These are phyloP conservation scores for Setaria italica DNA, from an alignment of 202 grass and related monocot species.

Conservation along the genomic window DNA sequence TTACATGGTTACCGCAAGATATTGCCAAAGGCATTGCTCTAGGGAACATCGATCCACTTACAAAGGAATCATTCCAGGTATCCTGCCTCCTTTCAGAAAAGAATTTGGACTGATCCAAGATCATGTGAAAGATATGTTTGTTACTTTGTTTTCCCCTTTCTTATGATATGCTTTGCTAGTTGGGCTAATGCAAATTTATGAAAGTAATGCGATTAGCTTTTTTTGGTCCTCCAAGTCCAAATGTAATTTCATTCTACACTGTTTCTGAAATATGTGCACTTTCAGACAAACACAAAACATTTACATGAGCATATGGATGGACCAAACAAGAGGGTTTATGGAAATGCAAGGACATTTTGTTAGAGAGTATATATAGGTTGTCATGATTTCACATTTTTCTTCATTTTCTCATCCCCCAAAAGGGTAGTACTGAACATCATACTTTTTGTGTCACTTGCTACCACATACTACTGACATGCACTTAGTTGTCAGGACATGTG, in stretches of 20 bases:
- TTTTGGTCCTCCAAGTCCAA: conserved; percentile 3
- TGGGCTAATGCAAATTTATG: not conserved
- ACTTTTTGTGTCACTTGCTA: conserved; percentile 19
- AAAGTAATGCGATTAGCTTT: not conserved
- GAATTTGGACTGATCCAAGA: not conserved
- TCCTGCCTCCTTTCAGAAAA: conserved; percentile 6
- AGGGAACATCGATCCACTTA: conserved; percentile 87
- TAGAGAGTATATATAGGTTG: not conserved
- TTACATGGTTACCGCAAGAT: conserved; percentile 86
- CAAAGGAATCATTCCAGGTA: conserved; percentile 85
- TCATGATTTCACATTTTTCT: conserved; percentile 13
- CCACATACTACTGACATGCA: not conserved
- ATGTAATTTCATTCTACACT: conserved; percentile 8
- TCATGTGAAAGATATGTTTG: not conserved
- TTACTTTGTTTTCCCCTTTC: not conserved
- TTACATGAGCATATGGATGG: not conserved
- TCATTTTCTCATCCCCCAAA: not conserved
- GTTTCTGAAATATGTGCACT: conserved; percentile 1
- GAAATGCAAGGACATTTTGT: not conserved
- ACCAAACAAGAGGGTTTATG: conserved; percentile 5
- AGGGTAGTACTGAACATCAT: conserved; percentile 15
- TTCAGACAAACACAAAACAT: not conserved
- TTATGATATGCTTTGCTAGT: not conserved
- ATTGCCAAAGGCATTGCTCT: conserved; percentile 87
- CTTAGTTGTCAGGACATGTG: conserved; percentile 24